These are phyloP conservation scores for Botryotinia narcissicola DNA, from an alignment of 2,329 filamentous ascomycete species.

Conservation along the genomic window DNA sequence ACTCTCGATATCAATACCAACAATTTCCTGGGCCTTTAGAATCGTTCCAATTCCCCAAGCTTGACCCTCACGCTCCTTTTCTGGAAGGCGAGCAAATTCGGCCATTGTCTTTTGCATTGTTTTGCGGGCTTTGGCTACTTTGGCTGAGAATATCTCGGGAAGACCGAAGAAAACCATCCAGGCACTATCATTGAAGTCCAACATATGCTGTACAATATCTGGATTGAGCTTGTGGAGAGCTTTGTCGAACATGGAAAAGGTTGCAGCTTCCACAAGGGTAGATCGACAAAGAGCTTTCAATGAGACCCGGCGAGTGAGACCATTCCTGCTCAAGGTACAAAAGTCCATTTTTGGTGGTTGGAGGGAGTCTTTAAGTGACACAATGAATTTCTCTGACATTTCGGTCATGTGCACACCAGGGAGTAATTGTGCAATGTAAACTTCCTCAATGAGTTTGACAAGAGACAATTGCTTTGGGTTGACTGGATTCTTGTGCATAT, in stretches of 20 bases:
- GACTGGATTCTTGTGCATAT: conserved; percentile 12
- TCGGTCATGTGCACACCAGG: conserved; percentile 12
- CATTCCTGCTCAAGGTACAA: conserved; percentile 3
- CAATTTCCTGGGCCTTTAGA: conserved; percentile 4
- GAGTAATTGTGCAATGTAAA: conserved; percentile 13
- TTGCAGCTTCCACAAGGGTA: conserved; percentile 14
- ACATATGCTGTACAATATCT: conserved; percentile 12
- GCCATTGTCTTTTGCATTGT: conserved; percentile 10
- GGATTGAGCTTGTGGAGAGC: conserved; percentile 12
- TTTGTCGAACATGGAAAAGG: conserved; percentile 15
- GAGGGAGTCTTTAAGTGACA: neutral
- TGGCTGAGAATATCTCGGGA: conserved; percentile 11
- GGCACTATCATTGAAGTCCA: conserved; percentile 9
- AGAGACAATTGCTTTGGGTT: conserved; percentile 14
- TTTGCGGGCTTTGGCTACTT: conserved; percentile 12
- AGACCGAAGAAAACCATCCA: conserved; percentile 18
- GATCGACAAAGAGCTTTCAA: conserved; percentile 1
- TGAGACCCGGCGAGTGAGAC: conserved; percentile 5
- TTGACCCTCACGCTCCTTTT: neutral
- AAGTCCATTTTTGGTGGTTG: conserved; percentile 14
- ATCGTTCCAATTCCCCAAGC: conserved; percentile 7
- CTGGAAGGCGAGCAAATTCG: conserved; percentile 6
- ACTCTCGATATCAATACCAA: conserved; percentile 7
- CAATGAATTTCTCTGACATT: conserved; percentile 8
- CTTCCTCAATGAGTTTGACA: conserved; percentile 10